Evolutionary conservation across 805 yeast species (phyloP).

Genomic region (fission yeast (Schizosaccharomyces pombe)): DNA sequence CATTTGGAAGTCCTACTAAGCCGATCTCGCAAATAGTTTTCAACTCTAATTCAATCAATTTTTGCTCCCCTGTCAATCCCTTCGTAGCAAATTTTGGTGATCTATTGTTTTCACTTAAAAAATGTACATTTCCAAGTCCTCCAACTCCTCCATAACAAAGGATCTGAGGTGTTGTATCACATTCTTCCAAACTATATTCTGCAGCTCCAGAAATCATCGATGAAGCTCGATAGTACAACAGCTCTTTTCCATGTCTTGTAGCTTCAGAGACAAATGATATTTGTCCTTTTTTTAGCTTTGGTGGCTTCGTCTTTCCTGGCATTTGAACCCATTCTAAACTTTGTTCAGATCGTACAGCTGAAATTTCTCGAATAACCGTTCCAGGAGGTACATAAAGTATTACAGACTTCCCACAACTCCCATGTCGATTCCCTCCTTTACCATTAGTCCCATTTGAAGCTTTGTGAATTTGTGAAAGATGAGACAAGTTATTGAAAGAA

Average conservation of each 20-base stretch:
- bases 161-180: slow-evolving; percentile 34
- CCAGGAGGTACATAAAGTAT: slow-evolving; percentile 79
- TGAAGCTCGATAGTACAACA: neutral
- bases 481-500: neutral
- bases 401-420: slow-evolving; percentile 60
- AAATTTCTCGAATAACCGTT: slow-evolving; percentile 32
- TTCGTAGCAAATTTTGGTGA: slow-evolving; percentile 72
- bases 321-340: slow-evolving; percentile 15
- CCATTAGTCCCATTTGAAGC: slow-evolving; percentile 52
- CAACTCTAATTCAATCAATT: slow-evolving; percentile 54
- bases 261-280: neutral
- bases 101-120: slow-evolving; percentile 56
- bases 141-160: slow-evolving; percentile 72
- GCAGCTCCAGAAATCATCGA: neutral
- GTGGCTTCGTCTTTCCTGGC: neutral
- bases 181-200: neutral
- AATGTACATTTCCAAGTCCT: slow-evolving; percentile 92
- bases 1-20: slow-evolving; percentile 84
- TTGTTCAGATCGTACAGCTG: slow-evolving; percentile 18
- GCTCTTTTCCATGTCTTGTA: neutral
- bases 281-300: neutral
- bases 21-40: slow-evolving; percentile 84
- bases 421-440: slow-evolving; percentile 55
- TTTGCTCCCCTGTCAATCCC: slow-evolving; percentile 50
- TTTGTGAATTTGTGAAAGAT: slow-evolving; percentile 25